phyloP scores from a whole-genome alignment of 805 yeast genomes.

The Saccharomycopsis oosterbeekiorum region DNA sequence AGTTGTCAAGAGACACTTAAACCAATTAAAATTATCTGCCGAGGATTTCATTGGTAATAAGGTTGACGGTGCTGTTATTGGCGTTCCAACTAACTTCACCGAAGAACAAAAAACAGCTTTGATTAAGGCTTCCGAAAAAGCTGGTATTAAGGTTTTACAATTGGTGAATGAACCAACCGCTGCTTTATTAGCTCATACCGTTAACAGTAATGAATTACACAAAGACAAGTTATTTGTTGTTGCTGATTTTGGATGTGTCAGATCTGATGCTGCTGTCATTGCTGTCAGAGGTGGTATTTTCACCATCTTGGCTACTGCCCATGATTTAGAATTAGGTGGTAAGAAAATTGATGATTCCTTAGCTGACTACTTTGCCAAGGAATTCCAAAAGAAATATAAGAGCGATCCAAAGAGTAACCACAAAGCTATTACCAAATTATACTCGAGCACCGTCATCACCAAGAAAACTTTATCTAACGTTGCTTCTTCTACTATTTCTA shows the following conservation, averaged over 20 bases:
- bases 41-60: slow-evolving; percentile 80
- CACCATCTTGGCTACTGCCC: slow-evolving; percentile 79
- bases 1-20: slow-evolving; percentile 74
- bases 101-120: slow-evolving; percentile 62
- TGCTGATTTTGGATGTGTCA: slow-evolving; percentile 92
- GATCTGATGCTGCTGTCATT: slow-evolving; percentile 92
- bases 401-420: slow-evolving; percentile 71
- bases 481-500: slow-evolving; percentile 78
- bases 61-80: slow-evolving; percentile 74
- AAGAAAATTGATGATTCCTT: slow-evolving; percentile 71
- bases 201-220: slow-evolving; percentile 26
- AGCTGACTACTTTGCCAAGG: slow-evolving; percentile 79
- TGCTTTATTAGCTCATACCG: slow-evolving; percentile 72
- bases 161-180: slow-evolving; percentile 88
- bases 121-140: slow-evolving; percentile 48
- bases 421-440: slow-evolving; percentile 82
- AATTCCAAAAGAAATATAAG: slow-evolving; percentile 82
- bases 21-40: slow-evolving; percentile 77
- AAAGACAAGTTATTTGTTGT: slow-evolving; percentile 78
- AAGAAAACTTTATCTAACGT: slow-evolving; percentile 91
- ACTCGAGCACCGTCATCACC: slow-evolving; percentile 70
- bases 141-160: slow-evolving; percentile 77
- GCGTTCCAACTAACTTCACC: slow-evolving; percentile 84
- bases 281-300: slow-evolving; percentile 90
- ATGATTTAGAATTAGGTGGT: slow-evolving; percentile 81